Conservation (phyloP, 129 eudicot genomes). For the Helichrysum umbraculigerum region DNA sequence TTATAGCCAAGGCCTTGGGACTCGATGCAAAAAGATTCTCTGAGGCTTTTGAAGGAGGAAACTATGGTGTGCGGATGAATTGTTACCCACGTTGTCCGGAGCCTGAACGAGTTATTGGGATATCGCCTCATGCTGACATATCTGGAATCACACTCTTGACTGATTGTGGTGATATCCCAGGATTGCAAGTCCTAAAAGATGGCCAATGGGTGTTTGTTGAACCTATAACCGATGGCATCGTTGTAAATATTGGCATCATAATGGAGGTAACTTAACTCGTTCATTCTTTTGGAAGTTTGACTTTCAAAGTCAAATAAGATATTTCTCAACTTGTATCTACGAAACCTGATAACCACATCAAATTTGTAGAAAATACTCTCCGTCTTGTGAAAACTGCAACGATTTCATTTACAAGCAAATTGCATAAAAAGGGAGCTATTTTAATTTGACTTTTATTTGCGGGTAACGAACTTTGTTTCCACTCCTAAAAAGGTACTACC, state of each 20-base stretch:
- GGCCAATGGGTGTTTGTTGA: constrained; percentile 41
- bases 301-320: constrained; percentile 1
- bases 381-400: neutral
- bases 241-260: constrained; percentile 40
- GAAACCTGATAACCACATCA: neutral
- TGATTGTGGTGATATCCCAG: constrained; percentile 42
- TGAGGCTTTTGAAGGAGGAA: constrained; percentile 39
- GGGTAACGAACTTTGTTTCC: neutral
- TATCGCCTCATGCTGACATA: constrained; percentile 43
- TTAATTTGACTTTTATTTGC: neutral
- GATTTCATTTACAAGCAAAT: neutral
- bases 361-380: neutral
- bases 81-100: constrained; percentile 45
- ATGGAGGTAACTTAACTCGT: constrained; percentile 40
- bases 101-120: constrained; percentile 43
- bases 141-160: constrained; percentile 40
- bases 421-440: neutral
- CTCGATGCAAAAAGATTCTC: constrained; percentile 26
- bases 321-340: neutral
- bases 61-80: constrained; percentile 45
- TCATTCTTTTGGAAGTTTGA: constrained; percentile 16
- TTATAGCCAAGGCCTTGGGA: constrained; percentile 40
- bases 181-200: constrained; percentile 43
- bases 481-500: too few relatives aligned
- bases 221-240: constrained; percentile 33